These are phyloP conservation scores for Xylaria acuta DNA, from an alignment of 495 filamentous ascomycete species.

Conservation along the genomic window DNA sequence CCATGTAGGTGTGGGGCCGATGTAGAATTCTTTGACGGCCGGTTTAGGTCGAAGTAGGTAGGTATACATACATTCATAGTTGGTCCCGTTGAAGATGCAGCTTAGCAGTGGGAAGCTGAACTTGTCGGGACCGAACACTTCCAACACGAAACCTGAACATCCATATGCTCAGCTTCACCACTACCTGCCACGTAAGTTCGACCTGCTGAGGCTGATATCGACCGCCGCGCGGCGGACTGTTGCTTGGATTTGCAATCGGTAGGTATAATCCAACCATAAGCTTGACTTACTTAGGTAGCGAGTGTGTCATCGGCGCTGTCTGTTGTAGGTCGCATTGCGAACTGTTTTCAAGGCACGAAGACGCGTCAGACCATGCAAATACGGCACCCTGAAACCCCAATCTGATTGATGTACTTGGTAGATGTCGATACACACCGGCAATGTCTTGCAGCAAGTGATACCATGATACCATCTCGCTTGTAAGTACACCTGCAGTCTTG, in stretches of 20 bases:
- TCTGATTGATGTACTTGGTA: not conserved
- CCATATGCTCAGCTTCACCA: conserved; percentile 14
- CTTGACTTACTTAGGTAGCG: not conserved
- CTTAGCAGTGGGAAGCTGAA: not conserved
- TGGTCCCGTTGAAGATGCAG: not conserved
- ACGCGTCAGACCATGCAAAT: conserved; percentile 3
- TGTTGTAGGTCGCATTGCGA: not conserved
- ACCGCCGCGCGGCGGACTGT: not conserved
- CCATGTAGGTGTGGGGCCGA: not conserved
- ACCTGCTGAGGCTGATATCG: not conserved
- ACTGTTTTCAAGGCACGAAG: not conserved
- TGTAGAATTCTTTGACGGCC: not conserved
- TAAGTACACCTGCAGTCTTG: not conserved
- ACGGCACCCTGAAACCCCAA: not conserved
- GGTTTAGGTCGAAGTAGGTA: not conserved
- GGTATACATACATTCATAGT: too few species aligned
- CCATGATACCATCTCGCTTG: not conserved
- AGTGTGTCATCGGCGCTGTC: not conserved
- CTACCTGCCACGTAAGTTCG: conserved; percentile 12
- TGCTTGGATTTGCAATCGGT: not conserved
- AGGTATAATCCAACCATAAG: not conserved
- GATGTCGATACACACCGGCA: not conserved
- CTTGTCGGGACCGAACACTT: conserved; percentile 13
- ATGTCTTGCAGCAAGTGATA: not conserved
- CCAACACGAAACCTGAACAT: not conserved